Conservation (phyloP, 768 basidiomycete genomes). For the Brasilioporus rufonigricans region DNA sequence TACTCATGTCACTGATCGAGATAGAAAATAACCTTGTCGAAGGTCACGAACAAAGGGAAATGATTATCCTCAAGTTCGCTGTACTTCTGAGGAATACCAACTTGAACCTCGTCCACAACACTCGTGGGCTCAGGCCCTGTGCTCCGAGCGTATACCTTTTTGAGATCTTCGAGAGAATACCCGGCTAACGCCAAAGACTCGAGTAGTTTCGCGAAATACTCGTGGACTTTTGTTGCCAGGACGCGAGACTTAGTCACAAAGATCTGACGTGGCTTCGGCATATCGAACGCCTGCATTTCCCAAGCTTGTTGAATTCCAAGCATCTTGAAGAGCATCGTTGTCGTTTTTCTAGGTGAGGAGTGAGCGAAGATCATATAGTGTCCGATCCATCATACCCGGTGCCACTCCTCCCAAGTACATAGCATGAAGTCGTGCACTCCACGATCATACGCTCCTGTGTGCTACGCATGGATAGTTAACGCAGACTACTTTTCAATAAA, state of each 20-base stretch:
- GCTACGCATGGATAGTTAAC: constrained; percentile 20
- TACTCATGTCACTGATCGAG: not conserved
- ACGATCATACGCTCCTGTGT: constrained; percentile 55
- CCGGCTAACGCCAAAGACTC: constrained; percentile 40
- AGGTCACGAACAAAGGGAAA: constrained; percentile 71
- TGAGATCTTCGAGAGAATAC: constrained; percentile 39
- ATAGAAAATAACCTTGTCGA: constrained; percentile 47
- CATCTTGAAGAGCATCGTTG: constrained; percentile 77
- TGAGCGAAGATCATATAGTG: not conserved
- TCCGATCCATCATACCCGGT: constrained; percentile 50
- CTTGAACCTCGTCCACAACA: constrained; percentile 24
- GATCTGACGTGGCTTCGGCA: constrained; percentile 57
- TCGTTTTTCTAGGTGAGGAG: constrained; percentile 56
- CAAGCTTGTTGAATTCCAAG: constrained; percentile 59
- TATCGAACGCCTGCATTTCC: constrained; percentile 30
- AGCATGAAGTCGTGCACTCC: constrained; percentile 58
- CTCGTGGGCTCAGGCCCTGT: constrained; percentile 34
- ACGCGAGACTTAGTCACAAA: constrained; percentile 71
- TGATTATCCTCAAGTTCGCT: constrained; percentile 56
- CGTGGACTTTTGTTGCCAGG: constrained; percentile 67
- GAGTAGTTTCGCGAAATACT: constrained; percentile 55
- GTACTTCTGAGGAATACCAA: constrained; percentile 42
- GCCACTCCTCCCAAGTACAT: constrained; percentile 68
- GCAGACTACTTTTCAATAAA: constrained; percentile 14
- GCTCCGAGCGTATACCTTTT: constrained; percentile 20